Base-by-base conservation (phyloP, 2,329 filamentous ascomycete species). In the Corniculantispora saksenae region DNA sequence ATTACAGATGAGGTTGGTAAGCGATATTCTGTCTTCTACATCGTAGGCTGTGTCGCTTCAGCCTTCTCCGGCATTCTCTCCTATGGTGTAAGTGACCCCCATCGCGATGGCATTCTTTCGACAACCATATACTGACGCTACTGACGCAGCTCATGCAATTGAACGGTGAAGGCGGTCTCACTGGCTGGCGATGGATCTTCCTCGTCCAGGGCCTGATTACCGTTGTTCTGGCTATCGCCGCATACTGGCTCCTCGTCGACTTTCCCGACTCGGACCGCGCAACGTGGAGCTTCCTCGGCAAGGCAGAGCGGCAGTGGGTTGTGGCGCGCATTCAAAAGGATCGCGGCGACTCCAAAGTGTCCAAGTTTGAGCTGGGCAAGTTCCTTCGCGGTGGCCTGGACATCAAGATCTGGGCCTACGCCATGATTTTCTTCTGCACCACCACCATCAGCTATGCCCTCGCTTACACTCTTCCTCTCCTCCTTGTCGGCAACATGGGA, bases 381-480 rank as follows among this genome's bases (percentile, higher is more conserved):
- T 87, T 87, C 72, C 68, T 86, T 17, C 66, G 73, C 17, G 79
- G 80, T 25, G 83, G 79, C 1, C 66, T 71, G 2, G 84, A 89
- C 76, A 82, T 78, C 79, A 86, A 85, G 74, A 79, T 89, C 65
- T 91, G 88, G 88, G 81, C 76, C 0, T 90, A 88, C 70, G 86
- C 82, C 63, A 69, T 87, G 69, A 81, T 89, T 69, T 86, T 85
- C 72, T 86, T 87, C 78, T 86, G 86, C 75, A 85, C 86, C 2
- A 93, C 91, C 0, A 91, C 90, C 13, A 85, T 91, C 59, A 84
- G 84, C 1, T 95, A 95, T 74, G 87, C 91, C 0, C 84, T 95
- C 10, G 89, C 91, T 2, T 94, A 91, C 76, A 94, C 94, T 73
- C 78, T 94, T 4, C 91, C 92, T 8, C 86, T 94, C 71, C 91